Evolutionary conservation across 177 flowering plant species (phyloP).

Genomic region (Tripterygium wilfordii): DNA sequence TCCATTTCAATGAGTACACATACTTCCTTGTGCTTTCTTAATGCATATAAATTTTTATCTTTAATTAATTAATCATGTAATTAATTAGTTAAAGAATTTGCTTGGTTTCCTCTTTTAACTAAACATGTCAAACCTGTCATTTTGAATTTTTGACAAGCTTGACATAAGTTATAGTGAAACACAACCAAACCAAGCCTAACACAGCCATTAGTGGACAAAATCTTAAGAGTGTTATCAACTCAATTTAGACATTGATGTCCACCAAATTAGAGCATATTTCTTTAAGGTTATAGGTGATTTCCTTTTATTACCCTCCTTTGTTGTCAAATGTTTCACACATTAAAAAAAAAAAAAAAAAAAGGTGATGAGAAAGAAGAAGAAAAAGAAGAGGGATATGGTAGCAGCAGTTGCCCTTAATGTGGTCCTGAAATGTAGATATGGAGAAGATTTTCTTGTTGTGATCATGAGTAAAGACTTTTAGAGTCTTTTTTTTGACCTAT

Average conservation of each 20-base stretch:
- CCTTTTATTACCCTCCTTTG: too few species aligned
- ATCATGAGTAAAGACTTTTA: conserved; percentile 5
- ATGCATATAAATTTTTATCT: neutral
- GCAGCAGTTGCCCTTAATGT: conserved; percentile 17
- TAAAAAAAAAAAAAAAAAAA: too few species aligned
- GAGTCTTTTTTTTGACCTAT: conserved; percentile 16
- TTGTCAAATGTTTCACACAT: too few species aligned
- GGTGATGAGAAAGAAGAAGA: too few species aligned
- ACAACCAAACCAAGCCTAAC: too few species aligned
- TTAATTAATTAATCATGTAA: neutral
- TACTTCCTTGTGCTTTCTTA: neutral
- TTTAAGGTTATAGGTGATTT: too few species aligned
- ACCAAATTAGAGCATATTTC: too few species aligned
- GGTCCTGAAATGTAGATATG: conserved; percentile 27
- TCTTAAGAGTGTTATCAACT: too few species aligned
- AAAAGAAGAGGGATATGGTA: neutral
- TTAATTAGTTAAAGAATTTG: neutral
- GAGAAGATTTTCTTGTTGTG: conserved; percentile 23
- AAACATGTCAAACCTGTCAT: conserved; percentile 3
- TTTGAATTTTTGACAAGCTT: neutral
- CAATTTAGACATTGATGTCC: neutral
- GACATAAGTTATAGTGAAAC: conserved; percentile 4
- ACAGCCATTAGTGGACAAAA: too few species aligned
- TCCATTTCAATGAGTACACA: neutral
- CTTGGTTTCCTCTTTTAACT: conserved; percentile 9